These are phyloP conservation scores for Serendipita sp. DNA, from an alignment of 768 basidiomycete genomes.

Conservation along the genomic window DNA sequence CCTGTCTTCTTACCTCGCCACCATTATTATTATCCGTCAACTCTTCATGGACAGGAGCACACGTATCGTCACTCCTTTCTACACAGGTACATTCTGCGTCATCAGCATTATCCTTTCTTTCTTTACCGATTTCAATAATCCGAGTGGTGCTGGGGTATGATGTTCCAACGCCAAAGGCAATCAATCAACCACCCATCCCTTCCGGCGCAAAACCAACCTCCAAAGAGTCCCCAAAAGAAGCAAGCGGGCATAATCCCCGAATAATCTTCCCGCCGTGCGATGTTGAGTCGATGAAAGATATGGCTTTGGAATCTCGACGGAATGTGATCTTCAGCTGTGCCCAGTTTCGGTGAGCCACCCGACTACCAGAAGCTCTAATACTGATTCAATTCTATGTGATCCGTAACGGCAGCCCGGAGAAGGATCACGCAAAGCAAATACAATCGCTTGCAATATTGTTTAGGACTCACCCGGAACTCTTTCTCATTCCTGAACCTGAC, in stretches of 20 bases:
- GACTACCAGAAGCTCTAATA: neutral
- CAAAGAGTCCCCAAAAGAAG: constrained; percentile 8
- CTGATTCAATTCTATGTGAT: neutral
- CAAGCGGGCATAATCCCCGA: neutral
- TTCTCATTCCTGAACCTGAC: constrained; percentile 13
- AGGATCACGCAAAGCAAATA: constrained; percentile 75
- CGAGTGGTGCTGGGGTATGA: neutral
- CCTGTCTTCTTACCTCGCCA: constrained; percentile 38
- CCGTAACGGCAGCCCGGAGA: constrained; percentile 61
- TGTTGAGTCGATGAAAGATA: constrained; percentile 48
- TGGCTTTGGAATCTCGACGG: constrained; percentile 36
- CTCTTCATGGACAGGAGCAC: constrained; percentile 84
- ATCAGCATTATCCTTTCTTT: neutral
- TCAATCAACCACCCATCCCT: neutral
- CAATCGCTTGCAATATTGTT: constrained; percentile 48
- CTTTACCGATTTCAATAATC: neutral
- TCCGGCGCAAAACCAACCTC: neutral
- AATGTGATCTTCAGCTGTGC: constrained; percentile 70
- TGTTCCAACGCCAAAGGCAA: neutral
- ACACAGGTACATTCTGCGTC: neutral
- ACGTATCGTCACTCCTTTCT: constrained; percentile 57
- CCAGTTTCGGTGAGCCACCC: constrained; percentile 60
- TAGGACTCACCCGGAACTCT: constrained; percentile 40
- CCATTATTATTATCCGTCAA: constrained; percentile 82
- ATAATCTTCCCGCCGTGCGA: constrained; percentile 91